Evolutionary conservation across 2,329 filamentous ascomycete species (phyloP).

Genomic region (Sclerotinia sclerotiorum): DNA sequence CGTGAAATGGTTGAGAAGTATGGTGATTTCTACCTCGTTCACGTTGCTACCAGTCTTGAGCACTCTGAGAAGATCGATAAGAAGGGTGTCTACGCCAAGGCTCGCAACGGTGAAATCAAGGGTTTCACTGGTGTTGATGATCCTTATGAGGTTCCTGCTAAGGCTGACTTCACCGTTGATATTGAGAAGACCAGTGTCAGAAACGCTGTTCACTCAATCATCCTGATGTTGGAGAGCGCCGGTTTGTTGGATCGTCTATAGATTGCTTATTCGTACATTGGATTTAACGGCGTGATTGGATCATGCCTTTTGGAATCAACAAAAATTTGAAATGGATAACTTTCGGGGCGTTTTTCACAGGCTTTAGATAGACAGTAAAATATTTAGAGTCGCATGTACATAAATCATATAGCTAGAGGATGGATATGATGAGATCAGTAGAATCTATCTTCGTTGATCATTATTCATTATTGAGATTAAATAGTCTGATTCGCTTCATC

Average conservation of each 20-base stretch:
- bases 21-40: slow-evolving; percentile 91
- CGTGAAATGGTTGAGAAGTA: slow-evolving; percentile 83
- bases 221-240: slow-evolving; percentile 84
- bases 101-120: slow-evolving; percentile 87
- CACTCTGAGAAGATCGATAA: slow-evolving; percentile 95
- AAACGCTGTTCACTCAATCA: slow-evolving; percentile 94
- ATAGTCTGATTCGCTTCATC: neutral
- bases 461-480: neutral
- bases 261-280: slow-evolving; percentile 11
- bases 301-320: slow-evolving; percentile 4
- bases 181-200: slow-evolving; percentile 82
- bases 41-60: slow-evolving; percentile 90
- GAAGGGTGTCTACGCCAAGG: slow-evolving; percentile 82
- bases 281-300: slow-evolving; percentile 7
- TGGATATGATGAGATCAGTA: neutral
- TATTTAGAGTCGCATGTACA: neutral
- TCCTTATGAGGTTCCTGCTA: slow-evolving; percentile 83
- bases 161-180: slow-evolving; percentile 83
- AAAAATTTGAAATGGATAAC: neutral
- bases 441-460: neutral
- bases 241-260: slow-evolving; percentile 73
- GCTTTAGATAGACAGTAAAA: slow-evolving; percentile 6
- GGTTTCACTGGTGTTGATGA: slow-evolving; percentile 98
- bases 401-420: neutral
- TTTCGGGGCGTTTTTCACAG: slow-evolving; percentile 8